Conservation (phyloP, 2,329 filamentous ascomycete genomes). For the Penicillium sp. region DNA sequence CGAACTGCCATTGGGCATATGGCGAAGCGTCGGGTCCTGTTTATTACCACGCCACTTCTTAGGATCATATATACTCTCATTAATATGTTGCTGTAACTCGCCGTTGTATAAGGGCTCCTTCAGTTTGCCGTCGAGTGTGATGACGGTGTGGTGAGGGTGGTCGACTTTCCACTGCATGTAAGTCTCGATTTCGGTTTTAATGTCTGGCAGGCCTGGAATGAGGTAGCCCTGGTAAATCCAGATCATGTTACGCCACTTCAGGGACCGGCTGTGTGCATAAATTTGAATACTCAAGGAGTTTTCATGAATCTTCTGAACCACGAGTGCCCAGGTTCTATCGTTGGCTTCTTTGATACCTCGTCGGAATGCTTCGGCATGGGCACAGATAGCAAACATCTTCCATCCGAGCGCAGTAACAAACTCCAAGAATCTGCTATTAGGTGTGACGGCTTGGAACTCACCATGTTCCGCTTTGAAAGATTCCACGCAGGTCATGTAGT, state of each 20-base stretch:
- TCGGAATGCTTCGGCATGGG: conserved; percentile 27
- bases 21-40: not conserved
- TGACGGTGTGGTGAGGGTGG: conserved; percentile 17
- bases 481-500: not conserved
- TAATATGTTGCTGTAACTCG: conserved; percentile 1
- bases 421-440: not conserved
- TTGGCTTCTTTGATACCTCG: conserved; percentile 3
- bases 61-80: not conserved
- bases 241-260: conserved; percentile 26
- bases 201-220: not conserved
- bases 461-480: not conserved
- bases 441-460: not conserved
- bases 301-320: conserved; percentile 15
- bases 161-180: not conserved
- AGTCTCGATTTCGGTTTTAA: not conserved
- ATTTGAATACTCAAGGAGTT: conserved; percentile 26
- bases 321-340: conserved; percentile 12
- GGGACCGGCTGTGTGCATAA: conserved; percentile 22
- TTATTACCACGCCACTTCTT: not conserved
- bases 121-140: not conserved
- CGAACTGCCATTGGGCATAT: not conserved
- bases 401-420: conserved; percentile 21
- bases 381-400: conserved; percentile 28
- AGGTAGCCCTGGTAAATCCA: not conserved
- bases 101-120: not conserved